Conservation (phyloP, 179 eudicot genomes). For the Spergularia azorica region DNA sequence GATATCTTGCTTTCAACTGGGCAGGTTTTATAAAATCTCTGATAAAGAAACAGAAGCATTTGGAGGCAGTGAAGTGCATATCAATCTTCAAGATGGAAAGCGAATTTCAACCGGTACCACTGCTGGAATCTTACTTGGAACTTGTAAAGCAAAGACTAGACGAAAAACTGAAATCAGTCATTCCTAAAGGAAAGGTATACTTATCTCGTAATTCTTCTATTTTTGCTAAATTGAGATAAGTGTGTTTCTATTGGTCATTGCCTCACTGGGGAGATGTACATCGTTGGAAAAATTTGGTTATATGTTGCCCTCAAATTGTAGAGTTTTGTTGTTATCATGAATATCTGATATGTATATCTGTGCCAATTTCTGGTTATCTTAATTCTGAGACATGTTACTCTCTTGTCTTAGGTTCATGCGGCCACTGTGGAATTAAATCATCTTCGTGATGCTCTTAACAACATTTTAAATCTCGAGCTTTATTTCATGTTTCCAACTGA, state of each 20-base stretch:
- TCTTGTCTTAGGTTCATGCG: slow-evolving; percentile 22
- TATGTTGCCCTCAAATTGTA: too few species aligned
- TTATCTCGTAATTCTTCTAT: neutral
- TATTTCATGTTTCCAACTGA: slow-evolving; percentile 11
- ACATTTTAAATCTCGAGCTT: slow-evolving; percentile 29
- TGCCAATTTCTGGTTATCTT: neutral
- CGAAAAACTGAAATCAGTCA: neutral
- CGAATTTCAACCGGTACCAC: slow-evolving; percentile 22
- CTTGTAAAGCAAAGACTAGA: neutral
- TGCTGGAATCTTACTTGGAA: slow-evolving; percentile 28
- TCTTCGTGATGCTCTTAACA: slow-evolving; percentile 13
- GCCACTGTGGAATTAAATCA: slow-evolving; percentile 12
- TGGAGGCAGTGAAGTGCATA: slow-evolving; percentile 26
- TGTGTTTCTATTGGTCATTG: neutral
- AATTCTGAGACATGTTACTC: neutral
- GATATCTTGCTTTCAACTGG: neutral
- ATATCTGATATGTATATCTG: too few species aligned
- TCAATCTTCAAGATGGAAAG: slow-evolving; percentile 26
- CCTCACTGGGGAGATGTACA: too few species aligned
- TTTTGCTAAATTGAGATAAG: neutral
- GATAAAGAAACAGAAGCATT: slow-evolving; percentile 6
- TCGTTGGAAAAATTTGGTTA: too few species aligned
- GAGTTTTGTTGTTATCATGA: too few species aligned
- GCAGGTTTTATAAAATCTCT: slow-evolving; percentile 22
- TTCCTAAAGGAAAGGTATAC: slow-evolving; percentile 10